Percentiles rank a stretch among this genome's conserved stretches.
phyloP scores from a whole-genome alignment of 192 early-diverging fungal species.

The Rhizoclosmatium sp. region DNA sequence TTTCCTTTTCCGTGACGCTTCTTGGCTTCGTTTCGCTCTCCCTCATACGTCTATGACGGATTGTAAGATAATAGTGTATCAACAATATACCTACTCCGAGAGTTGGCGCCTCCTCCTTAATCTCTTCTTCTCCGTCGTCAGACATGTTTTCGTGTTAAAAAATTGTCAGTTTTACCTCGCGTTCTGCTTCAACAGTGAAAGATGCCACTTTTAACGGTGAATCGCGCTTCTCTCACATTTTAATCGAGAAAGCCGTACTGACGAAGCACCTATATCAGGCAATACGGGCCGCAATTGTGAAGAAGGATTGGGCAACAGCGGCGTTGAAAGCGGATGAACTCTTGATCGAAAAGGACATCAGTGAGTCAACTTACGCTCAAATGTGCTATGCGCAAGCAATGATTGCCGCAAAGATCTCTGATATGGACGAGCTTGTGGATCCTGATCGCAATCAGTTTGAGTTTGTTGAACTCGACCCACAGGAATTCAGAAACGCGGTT shows the following conservation, averaged over 20 bases:
- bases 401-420: conserved; percentile 7
- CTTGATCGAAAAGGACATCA: conserved; percentile 3
- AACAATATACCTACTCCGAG: conserved; percentile 48
- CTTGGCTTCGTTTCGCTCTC: conserved; percentile 57
- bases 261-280: not conserved
- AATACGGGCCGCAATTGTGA: not conserved
- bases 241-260: not conserved
- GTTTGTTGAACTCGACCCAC: not conserved
- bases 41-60: conserved; percentile 58
- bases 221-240: not conserved
- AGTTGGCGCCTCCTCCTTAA: conserved; percentile 50
- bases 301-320: conserved; percentile 9
- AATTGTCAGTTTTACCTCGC: conserved; percentile 3
- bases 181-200: no score
- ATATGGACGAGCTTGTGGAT: conserved; percentile 1
- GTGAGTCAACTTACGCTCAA: conserved; percentile 18
- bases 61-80: not conserved
- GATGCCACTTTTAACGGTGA: no score
- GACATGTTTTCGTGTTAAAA: conserved; percentile 42
- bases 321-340: conserved; percentile 11
- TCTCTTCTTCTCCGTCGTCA: conserved; percentile 61
- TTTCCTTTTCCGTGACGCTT: conserved; percentile 66
- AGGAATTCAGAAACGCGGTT: conserved; percentile 28
- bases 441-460: not conserved
- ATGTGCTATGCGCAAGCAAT: conserved; percentile 24